These are phyloP conservation scores for Cymbopogon citratus DNA, from an alignment of 176 grass and related monocot genomes.

Conservation along the genomic window DNA sequence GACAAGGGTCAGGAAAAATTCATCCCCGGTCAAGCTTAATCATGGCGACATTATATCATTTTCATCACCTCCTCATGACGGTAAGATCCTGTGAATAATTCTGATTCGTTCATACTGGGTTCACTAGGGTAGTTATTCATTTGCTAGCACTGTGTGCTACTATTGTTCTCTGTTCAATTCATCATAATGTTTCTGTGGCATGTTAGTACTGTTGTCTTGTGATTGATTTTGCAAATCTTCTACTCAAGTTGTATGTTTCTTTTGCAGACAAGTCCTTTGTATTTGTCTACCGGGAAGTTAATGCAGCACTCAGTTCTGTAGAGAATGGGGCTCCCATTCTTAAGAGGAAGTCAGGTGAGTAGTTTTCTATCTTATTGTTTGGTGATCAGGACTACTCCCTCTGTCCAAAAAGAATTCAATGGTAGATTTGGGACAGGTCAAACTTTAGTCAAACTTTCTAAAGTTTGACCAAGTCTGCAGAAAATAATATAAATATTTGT, in stretches of 20 bases:
- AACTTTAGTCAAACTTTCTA: neutral
- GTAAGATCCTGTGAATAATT: slow-evolving; percentile 25
- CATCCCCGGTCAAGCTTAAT: slow-evolving; percentile 56
- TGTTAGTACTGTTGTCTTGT: neutral
- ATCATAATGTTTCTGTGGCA: neutral
- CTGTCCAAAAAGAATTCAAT: neutral
- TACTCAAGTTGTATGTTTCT: slow-evolving; percentile 4
- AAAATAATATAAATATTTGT: neutral
- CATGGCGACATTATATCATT: slow-evolving; percentile 90
- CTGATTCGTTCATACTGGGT: neutral
- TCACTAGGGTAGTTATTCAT: neutral
- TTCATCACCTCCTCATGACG: slow-evolving; percentile 44
- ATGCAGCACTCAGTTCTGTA: slow-evolving; percentile 6
- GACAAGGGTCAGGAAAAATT: slow-evolving; percentile 51
- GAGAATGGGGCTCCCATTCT: slow-evolving; percentile 40
- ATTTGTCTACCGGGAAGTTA: slow-evolving; percentile 89
- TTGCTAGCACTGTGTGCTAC: neutral
- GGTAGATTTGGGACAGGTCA: neutral
- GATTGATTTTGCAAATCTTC: neutral
- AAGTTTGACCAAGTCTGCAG: neutral
- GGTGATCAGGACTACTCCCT: neutral
- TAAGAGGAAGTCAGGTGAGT: slow-evolving; percentile 86
- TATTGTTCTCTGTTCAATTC: neutral
- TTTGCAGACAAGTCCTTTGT: slow-evolving; percentile 73
- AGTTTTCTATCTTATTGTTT: slow-evolving; percentile 15